Evolutionary conservation across 2,329 filamentous ascomycete genomes (phyloP), one percentile per base, ranked within the genome.

Genomic region (Exophiala viscosa): DNA sequence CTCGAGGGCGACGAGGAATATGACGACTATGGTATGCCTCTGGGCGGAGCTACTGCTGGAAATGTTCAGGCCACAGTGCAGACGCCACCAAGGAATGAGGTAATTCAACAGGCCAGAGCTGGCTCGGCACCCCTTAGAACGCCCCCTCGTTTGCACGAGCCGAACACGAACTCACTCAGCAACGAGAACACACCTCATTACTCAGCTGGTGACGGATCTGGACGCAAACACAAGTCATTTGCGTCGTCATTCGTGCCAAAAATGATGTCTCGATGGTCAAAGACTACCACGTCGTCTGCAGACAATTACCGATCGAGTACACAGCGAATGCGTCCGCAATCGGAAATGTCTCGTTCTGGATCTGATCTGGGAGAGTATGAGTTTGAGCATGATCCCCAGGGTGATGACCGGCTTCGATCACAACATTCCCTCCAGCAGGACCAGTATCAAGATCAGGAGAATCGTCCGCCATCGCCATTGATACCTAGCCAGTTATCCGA

Each of bases 241-340:
- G 84, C 84, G 52, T 93, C 90, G 0, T 89, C 88, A 0, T 77
- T 84, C 76, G 87, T 95, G 57, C 90, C 91, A 18, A 96, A 95
- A 74, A 91, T 63, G 57, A 52, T 62, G 58, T 97, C 93, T 5
- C 83, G 93, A 39, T 99, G 93, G 93, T 97, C 92, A 0, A 93
- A 95, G 73, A 97, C 92, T 2, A 99, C 93, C 0, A 82, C 91
- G 3, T 96, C 90, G 0, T 95, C 90, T 55, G 84, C 88, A 40
- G 86, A 87, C 62, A 87, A 86, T 36, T 87, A 91, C 68, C 83
- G 86, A 36, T 83, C 81, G 63, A 88, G 83, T 63, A 69, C 70
- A 41, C 73, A 75, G 49, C 49, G 44, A 77, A 76, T 40, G 43
- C 69, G 85, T 75, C 72, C 84, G 70, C 69, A 83, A 72, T 78